These are phyloP conservation scores for Marasmius fiardii DNA, from an alignment of 1,284 basidiomycete genomes.

Conservation along the genomic window DNA sequence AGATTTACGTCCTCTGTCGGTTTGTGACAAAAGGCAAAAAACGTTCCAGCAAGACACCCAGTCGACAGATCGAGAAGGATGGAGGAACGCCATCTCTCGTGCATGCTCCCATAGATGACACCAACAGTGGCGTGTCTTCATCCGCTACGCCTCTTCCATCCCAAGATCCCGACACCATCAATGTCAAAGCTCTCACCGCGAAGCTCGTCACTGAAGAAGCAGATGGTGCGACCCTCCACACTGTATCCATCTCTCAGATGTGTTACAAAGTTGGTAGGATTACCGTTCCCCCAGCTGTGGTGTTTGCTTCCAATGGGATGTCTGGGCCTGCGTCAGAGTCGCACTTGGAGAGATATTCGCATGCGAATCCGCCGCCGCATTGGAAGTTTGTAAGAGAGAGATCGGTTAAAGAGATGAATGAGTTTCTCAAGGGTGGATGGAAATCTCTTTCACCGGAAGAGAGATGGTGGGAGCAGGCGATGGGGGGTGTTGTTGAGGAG, in stretches of 20 bases:
- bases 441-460: constrained; percentile 45
- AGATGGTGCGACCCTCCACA: constrained; percentile 63
- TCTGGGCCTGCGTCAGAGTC: constrained; percentile 26
- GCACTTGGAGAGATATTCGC: constrained; percentile 30
- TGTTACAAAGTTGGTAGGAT: constrained; percentile 77
- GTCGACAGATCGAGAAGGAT: neutral
- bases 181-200: constrained; percentile 29
- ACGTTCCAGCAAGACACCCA: constrained; percentile 5
- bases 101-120: constrained; percentile 20
- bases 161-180: neutral
- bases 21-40: constrained; percentile 61
- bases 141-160: constrained; percentile 21
- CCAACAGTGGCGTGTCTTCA: constrained; percentile 18
- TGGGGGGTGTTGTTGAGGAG: constrained; percentile 48
- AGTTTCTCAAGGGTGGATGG: constrained; percentile 56
- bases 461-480: constrained; percentile 64
- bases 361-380: constrained; percentile 48
- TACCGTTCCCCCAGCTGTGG: constrained; percentile 69
- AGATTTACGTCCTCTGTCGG: constrained; percentile 64
- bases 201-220: constrained; percentile 34
- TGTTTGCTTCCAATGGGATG: constrained; percentile 55
- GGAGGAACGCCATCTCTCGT: constrained; percentile 10
- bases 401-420: constrained; percentile 2
- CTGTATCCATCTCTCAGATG: constrained; percentile 62
- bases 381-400: constrained; percentile 41